phyloP scores from a whole-genome alignment of 163 green algal genomes.

The Scenedesmus sp. region DNA sequence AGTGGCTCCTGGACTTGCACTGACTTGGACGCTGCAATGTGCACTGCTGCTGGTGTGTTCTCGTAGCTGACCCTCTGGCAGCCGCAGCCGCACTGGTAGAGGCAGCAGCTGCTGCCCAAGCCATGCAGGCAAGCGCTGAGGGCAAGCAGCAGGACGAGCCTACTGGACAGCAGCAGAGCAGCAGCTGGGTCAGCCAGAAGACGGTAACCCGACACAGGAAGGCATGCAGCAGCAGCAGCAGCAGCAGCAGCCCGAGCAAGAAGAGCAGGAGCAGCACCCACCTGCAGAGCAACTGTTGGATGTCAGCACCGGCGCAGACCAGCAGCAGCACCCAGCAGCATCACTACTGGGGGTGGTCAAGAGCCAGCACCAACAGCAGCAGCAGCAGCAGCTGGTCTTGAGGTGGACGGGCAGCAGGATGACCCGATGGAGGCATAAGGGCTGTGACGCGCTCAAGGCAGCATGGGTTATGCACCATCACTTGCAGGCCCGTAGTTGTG shows the following conservation, averaged over 20 bases:
- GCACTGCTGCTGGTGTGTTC: not conserved
- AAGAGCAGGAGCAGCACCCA: not conserved
- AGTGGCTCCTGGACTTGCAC: not conserved
- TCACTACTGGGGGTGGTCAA: not conserved
- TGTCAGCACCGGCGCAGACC: not conserved
- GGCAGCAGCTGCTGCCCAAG: constrained; percentile 39
- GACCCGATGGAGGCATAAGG: not conserved
- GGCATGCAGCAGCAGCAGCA: not conserved
- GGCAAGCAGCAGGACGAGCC: constrained; percentile 14
- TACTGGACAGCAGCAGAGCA: not conserved
- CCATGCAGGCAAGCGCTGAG: constrained; percentile 1
- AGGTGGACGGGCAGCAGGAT: not conserved
- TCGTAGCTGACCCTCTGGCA: constrained; percentile 8
- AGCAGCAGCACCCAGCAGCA: not conserved
- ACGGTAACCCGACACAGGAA: not conserved
- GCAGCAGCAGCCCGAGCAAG: not conserved
- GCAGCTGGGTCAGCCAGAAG: not conserved
- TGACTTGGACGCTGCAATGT: too few relatives aligned
- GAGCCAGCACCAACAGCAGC: not conserved
- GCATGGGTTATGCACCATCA: not conserved
- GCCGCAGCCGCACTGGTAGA: constrained; percentile 33
- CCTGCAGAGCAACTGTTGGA: not conserved
- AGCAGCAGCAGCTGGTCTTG: not conserved
- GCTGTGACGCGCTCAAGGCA: not conserved
- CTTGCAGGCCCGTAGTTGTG: not conserved